A percentile compares a stretch with the other conserved stretches of the same genome.
Evolutionary conservation across 2,329 filamentous ascomycete species (phyloP).

Genomic region (Paecilomyces niveus): DNA sequence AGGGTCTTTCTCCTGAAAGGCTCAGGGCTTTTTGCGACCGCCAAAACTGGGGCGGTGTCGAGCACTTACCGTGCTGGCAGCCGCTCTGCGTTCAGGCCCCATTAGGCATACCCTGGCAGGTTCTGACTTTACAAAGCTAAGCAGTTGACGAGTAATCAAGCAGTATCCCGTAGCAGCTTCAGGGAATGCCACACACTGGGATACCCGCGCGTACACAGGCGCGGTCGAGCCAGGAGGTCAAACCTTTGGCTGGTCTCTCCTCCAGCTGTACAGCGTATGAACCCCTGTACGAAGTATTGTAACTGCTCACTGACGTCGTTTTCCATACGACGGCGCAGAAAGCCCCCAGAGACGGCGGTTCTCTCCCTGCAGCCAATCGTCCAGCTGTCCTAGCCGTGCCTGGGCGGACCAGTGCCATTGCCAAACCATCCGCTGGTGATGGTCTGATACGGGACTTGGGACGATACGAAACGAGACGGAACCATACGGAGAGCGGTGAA

Average conservation of each 20-base stretch:
- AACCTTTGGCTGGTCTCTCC: background rate
- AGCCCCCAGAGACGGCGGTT: background rate
- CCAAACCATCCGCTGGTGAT: background rate
- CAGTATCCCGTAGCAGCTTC: background rate
- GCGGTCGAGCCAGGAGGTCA: background rate
- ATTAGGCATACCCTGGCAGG: conserved; percentile 4
- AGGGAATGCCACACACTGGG: background rate
- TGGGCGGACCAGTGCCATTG: background rate
- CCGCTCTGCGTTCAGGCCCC: conserved; percentile 13
- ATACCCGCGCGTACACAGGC: background rate
- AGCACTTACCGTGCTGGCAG: conserved; percentile 10
- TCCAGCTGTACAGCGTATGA: background rate
- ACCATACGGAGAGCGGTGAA: conserved; percentile 2
- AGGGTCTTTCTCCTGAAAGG: background rate
- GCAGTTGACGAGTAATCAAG: background rate
- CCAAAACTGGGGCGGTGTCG: background rate
- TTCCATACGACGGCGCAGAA: background rate
- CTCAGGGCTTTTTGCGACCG: background rate
- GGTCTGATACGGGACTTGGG: background rate
- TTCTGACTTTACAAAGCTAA: background rate
- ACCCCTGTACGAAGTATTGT: background rate
- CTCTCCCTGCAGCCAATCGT: background rate
- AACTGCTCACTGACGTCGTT: background rate
- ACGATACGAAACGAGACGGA: conserved; percentile 3
- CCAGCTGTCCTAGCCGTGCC: background rate